Evolutionary conservation across 352 stramenopile genomes (phyloP).

Genomic region (Globisporangium parvum): DNA sequence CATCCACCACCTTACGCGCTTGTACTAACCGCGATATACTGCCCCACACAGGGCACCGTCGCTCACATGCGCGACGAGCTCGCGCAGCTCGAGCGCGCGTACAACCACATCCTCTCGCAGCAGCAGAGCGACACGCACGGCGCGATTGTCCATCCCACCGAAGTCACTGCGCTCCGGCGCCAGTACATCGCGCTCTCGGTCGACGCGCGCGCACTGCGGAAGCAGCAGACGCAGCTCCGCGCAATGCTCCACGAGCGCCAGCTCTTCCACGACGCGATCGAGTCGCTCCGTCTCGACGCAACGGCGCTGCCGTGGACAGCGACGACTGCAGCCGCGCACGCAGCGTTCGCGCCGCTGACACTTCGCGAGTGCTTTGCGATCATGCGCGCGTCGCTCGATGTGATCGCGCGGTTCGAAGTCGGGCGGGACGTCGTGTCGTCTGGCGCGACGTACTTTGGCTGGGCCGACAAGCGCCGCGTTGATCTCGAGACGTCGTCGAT

Average conservation of each 20-base stretch:
- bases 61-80: conserved; percentile 48
- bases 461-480: conserved; percentile 47
- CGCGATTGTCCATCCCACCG: conserved; percentile 22
- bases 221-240: conserved; percentile 43
- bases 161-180: conserved; percentile 19
- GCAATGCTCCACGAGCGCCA: conserved; percentile 47
- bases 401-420: conserved; percentile 43
- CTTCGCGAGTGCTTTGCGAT: conserved; percentile 28
- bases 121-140: conserved; percentile 16
- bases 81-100: conserved; percentile 39
- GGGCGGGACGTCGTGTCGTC: conserved; percentile 39
- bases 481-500: conserved; percentile 36
- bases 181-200: conserved; percentile 34
- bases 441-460: conserved; percentile 45
- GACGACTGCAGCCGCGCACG: conserved; percentile 27
- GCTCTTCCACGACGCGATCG: conserved; percentile 41
- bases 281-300: not conserved
- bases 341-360: conserved; percentile 24
- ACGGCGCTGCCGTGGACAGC: conserved; percentile 14
- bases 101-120: conserved; percentile 23
- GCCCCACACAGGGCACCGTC: conserved; percentile 26
- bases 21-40: too few relatives aligned
- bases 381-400: conserved; percentile 52
- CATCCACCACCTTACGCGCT: not conserved
- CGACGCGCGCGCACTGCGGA: conserved; percentile 35